Base-by-base conservation (phyloP, 768 basidiomycete species). In the Mycena vulgaris region DNA sequence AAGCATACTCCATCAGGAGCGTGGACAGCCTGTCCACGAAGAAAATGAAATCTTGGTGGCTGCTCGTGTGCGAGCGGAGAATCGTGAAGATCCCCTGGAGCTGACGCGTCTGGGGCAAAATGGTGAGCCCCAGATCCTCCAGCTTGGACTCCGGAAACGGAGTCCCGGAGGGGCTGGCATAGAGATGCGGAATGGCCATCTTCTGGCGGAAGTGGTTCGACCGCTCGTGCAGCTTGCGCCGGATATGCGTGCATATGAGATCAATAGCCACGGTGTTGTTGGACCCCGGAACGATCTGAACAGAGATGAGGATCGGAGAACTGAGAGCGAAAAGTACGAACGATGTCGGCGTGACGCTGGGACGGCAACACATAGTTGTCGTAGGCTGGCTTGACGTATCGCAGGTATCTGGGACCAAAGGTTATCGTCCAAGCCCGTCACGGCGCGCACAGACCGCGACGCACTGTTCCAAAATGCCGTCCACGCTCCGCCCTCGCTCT, bases 341-440 rank as follows among this genome's bases (percentile, higher is more conserved):
- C 96, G 40, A 99, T 95, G 77, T 99, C 96, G 3, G 97, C 97
- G 77, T 93, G 87, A 49, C 90, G 88, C 17, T 96, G 88, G 3
- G 94, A 94, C 1, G 97, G 97, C 35, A 89, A 89, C 25, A 99
- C 96, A 72, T 97, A 98, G 79, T 94, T 93, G 79, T 99, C 98
- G 75, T 92, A 97, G 5, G 95, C 90, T 6, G 95, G 95, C 77
- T 99, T 99, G 74, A 99, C 97, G 77, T 92, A 97, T 33, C 96
- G 93, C 27, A 98, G 88, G 77, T 98, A 98, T 80, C 93, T 95
- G 77, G 33, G 37, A n/a, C 11, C 25, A 58, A 19, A 0, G 25
- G 40, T 60, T 19, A 40, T 19, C n/a, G n/a, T n/a, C 28, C 19
- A 31, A 74, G 49, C n/a, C n/a, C n/a, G n/a, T n/a, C 19, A n/a